Evolutionary conservation across 2,329 filamentous ascomycete species (phyloP), one percentile per base, ranked within the genome.

Genomic region (Plenodomus tracheiphilus): DNA sequence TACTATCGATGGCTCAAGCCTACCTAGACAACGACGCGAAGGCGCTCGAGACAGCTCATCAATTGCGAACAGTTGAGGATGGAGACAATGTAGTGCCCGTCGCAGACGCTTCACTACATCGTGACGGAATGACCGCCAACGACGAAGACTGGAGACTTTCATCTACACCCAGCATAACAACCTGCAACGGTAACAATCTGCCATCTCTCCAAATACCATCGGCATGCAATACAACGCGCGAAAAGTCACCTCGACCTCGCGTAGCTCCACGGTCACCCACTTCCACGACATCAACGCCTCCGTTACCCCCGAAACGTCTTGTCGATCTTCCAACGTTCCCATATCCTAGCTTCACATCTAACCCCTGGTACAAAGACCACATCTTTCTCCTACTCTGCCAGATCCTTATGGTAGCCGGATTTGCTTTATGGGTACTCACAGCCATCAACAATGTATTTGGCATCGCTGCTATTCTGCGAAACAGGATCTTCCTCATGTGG

Each of bases 11-110:
- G 58, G 47, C 55, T 3, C 62, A 65, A 40, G 47, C 56, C 9
- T 67, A 65, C 41, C 51, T 65, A 15, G 63, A 64, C 34, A 57
- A 62, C 37, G 56, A 64, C 17, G 56, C 57, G 28, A 62, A 62
- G 11, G 28, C 28, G 4, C 13, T 32, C 13, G 28, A 32, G 28
- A 32, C 8, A 11, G 28, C 28, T 15, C 11, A 32, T 15, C 6
- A 32, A 11, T 32, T 11, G 6, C 28, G 15, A 15, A 11, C 13
- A 15, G 28, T 32, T 15, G 13, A 15, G 15, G 4, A 7, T 11
- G 28, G 28, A 15, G 11, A 32, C 4, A 15, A 4, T 11, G 8
- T 19, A 17, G 16, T 16, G 11, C 15, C 28, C 28, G 4, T 32
- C 6, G 9, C 7, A 15, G 13, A 32, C 11, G 13, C 13, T 32